A percentile compares a stretch with the other conserved stretches of the same genome.
Evolutionary conservation across 352 stramenopile genomes (phyloP).

Genomic region (Phytophthora tentaculata): DNA sequence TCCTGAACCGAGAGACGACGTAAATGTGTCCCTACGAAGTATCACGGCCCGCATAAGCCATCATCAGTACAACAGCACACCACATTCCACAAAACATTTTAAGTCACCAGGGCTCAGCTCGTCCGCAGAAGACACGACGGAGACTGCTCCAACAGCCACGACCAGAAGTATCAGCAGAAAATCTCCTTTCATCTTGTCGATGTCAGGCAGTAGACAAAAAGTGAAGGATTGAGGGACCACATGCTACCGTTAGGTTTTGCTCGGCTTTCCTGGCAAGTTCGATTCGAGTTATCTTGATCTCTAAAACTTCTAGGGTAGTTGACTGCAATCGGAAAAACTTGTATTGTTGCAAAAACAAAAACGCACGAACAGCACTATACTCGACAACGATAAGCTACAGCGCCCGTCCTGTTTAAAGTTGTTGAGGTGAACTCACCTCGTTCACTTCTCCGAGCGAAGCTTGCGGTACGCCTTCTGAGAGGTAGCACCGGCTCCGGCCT

Average conservation of each 20-base stretch:
- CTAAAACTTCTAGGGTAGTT: not conserved
- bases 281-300: too few relatives aligned
- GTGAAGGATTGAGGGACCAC: not conserved
- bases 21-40: not conserved
- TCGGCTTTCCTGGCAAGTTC: not conserved
- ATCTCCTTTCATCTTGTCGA: not conserved
- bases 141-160: not conserved
- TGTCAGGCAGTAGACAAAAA: not conserved
- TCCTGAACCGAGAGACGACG: not conserved
- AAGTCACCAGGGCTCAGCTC: not conserved
- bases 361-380: too few relatives aligned
- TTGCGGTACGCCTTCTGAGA: constrained; percentile 26
- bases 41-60: not conserved
- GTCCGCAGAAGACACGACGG: not conserved
- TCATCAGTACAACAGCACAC: not conserved
- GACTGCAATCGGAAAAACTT: not conserved
- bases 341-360: not conserved
- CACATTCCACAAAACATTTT: not conserved
- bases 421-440: not conserved
- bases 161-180: not conserved
- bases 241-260: not conserved
- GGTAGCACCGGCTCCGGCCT: not conserved
- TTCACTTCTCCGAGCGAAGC: constrained; percentile 8
- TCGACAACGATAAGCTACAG: too few relatives aligned
- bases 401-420: too few relatives aligned